Percentiles rank a stretch among this genome's conserved stretches.
phyloP scores from a whole-genome alignment of 2,329 filamentous ascomycete species.

The Aureobasidium zeae region DNA sequence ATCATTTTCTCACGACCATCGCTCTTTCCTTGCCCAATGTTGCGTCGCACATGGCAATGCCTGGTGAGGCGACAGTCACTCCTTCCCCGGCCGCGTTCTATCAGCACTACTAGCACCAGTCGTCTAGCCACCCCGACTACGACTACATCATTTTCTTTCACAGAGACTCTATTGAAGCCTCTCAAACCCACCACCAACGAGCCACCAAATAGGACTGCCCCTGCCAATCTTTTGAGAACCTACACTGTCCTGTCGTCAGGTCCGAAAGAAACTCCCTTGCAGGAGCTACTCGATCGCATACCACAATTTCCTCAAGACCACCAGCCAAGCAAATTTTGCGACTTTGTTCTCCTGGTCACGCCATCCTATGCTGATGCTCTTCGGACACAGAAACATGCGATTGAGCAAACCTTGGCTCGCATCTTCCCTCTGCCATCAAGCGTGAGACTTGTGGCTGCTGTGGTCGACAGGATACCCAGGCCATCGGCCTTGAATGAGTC shows the following conservation, averaged over 20 bases:
- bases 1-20: neutral
- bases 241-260: constrained; percentile 11
- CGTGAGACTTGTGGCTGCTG: constrained; percentile 15
- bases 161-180: too few species aligned
- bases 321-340: neutral
- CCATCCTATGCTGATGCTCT: constrained; percentile 13
- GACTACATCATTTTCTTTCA: neutral
- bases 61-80: neutral
- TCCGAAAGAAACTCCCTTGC: neutral
- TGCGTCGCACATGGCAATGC: constrained; percentile 6
- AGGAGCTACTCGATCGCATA: constrained; percentile 10
- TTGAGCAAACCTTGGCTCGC: constrained; percentile 6
- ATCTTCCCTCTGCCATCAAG: constrained; percentile 11
- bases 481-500: neutral
- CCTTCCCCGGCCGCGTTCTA: neutral
- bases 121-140: constrained; percentile 6
- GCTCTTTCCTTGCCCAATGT: constrained; percentile 1
- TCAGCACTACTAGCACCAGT: constrained; percentile 1
- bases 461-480: constrained; percentile 18
- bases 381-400: neutral
- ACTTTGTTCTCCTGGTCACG: constrained; percentile 16
- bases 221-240: neutral
- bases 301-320: neutral
- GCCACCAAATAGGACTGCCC: too few species aligned
- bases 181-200: too few species aligned